Conservation (phyloP, 352 stramenopile species). For the Globisporangium mamillatum region DNA sequence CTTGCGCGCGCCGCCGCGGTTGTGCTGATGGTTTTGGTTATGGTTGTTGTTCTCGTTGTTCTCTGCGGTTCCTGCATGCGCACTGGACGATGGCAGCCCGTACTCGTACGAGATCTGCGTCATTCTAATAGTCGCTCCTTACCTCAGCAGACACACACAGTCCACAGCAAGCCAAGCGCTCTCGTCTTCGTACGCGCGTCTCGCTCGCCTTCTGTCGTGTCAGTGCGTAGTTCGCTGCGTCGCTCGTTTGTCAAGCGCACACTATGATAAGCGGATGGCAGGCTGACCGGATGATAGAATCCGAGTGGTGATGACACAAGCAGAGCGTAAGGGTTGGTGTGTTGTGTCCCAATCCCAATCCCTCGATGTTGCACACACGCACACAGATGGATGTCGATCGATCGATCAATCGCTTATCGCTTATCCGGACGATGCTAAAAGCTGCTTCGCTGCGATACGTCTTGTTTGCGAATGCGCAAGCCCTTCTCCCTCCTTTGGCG, state of each 20-base stretch:
- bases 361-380: background rate
- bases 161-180: background rate
- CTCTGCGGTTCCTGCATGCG: background rate
- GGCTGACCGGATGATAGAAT: background rate
- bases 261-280: background rate
- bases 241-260: background rate
- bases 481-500: background rate
- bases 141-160: background rate
- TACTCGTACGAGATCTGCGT: constrained; percentile 19
- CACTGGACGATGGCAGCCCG: background rate
- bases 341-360: background rate
- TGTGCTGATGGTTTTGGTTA: background rate
- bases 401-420: background rate
- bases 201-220: background rate
- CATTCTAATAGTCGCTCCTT: background rate
- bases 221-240: background rate
- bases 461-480: background rate
- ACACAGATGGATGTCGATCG: background rate
- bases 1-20: constrained; percentile 32
- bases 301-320: background rate
- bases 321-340: background rate
- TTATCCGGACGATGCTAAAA: background rate
- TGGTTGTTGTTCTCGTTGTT: background rate
- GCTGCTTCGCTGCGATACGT: background rate
- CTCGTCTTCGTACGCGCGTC: background rate